Percentiles rank a stretch among this genome's conserved stretches.
Evolutionary conservation across 2,329 filamentous ascomycete species (phyloP).

Genomic region (Claviceps pazoutovae): DNA sequence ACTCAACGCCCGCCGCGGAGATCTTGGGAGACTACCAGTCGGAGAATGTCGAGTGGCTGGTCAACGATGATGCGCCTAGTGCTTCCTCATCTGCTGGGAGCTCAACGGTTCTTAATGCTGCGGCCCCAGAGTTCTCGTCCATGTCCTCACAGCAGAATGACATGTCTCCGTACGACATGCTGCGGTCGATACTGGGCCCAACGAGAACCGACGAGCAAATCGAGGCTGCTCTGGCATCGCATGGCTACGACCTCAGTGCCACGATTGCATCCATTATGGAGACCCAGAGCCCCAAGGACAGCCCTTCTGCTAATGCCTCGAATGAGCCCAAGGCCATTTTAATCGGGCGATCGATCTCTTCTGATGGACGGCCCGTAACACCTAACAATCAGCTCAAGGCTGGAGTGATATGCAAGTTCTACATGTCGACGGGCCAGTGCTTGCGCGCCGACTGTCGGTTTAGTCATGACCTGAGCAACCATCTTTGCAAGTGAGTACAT

Average conservation of each 20-base stretch:
- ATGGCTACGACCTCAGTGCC: slow-evolving; percentile 86
- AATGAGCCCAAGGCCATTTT: slow-evolving; percentile 54
- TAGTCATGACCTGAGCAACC: slow-evolving; percentile 88
- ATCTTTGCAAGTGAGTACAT: slow-evolving; percentile 84
- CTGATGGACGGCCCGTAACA: slow-evolving; percentile 60
- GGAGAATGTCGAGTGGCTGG: slow-evolving; percentile 94
- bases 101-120: slow-evolving; percentile 60
- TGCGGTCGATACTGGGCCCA: slow-evolving; percentile 85
- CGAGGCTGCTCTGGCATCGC: slow-evolving; percentile 72
- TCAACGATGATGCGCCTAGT: slow-evolving; percentile 74
- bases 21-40: slow-evolving; percentile 83
- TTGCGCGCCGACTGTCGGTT: slow-evolving; percentile 92
- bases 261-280: slow-evolving; percentile 86
- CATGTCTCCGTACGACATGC: slow-evolving; percentile 97
- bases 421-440: slow-evolving; percentile 88
- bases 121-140: slow-evolving; percentile 62
- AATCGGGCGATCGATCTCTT: slow-evolving; percentile 80
- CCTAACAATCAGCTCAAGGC: slow-evolving; percentile 66
- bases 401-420: slow-evolving; percentile 93
- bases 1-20: slow-evolving; percentile 66
- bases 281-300: slow-evolving; percentile 34
- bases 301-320: slow-evolving; percentile 19
- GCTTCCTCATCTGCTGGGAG: slow-evolving; percentile 60
- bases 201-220: slow-evolving; percentile 88
- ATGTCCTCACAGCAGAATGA: slow-evolving; percentile 55